Conservation (phyloP, 805 yeast genomes). For the Candida schatavii region DNA sequence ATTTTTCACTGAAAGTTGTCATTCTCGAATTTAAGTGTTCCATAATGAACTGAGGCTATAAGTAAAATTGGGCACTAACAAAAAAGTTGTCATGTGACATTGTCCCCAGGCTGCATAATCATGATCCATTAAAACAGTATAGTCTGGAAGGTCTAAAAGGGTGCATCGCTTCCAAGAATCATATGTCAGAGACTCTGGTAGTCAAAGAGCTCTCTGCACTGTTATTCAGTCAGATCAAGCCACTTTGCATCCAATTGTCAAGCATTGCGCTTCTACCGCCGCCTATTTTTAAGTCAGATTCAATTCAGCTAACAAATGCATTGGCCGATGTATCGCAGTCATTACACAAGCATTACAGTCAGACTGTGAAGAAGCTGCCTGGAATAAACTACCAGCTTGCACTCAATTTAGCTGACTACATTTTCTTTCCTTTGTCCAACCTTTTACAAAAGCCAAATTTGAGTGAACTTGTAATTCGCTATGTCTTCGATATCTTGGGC, state of each 20-base stretch:
- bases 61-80: no score
- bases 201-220: constrained; percentile 17
- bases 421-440: constrained; percentile 38
- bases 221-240: constrained; percentile 28
- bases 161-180: no score
- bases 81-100: no score
- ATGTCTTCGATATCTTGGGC: constrained; percentile 26
- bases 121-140: no score
- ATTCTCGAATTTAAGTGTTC: no score
- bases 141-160: no score
- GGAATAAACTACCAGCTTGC: constrained; percentile 21
- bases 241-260: constrained; percentile 28
- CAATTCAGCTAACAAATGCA: constrained; percentile 8
- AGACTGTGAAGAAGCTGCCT: neutral
- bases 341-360: constrained; percentile 14
- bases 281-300: constrained; percentile 8
- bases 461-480: constrained; percentile 15
- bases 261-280: constrained; percentile 16
- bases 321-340: constrained; percentile 10
- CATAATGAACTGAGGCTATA: no score
- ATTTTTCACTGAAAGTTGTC: no score
- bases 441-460: constrained; percentile 27
- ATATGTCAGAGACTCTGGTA: constrained; percentile 1
- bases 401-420: constrained; percentile 36
- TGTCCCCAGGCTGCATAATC: no score